Evolutionary conservation across 1,284 basidiomycete genomes (phyloP), one percentile per base, ranked within the genome.

Genomic region (Rhodotorula sp.): DNA sequence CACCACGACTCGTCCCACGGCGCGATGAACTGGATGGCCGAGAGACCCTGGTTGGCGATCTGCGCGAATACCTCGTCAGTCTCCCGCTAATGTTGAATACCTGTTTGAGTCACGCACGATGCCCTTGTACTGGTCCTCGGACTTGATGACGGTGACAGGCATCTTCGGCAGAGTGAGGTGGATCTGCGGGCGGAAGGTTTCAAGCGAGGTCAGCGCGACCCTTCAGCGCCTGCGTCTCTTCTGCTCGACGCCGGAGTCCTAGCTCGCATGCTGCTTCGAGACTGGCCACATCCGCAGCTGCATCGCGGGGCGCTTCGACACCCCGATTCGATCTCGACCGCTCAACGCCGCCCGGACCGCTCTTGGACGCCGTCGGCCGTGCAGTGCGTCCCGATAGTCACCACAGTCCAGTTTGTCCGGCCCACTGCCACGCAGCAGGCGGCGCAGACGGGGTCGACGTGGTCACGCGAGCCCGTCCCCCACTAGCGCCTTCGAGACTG

Each of bases 1-100:
- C 53, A 71, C 70, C 52, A 72, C 3, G 65, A 63, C 41, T 72
- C 70, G 45, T 74, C 73, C 73, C 73, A 74, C 14, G 73, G 73
- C 9, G 73, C 73, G 25, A 64, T 50, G 48, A 66, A 69, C 27
- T 66, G 54, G 58, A 68, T 50, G 23, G 63, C 65, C 19, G 56
- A 45, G 34, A 69, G 27, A 23, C 21, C n/a, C 21, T 50, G 56
- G 16, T 25, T 25, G 10, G 60, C 19, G 48, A 50, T 16, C 60
- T 50, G 49, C 21, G 4, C 27, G 7, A 16, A n/a, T 5, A 19
- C 46, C 48, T 49, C 48, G 49, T 50, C 49, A 50, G 49, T 17
- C 10, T 19, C 48, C 48, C 48, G 48, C 48, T 42, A 14, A 9
- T n/a, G 27, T 42, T 45, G 19, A n/a, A 41, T 16, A 19, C 17